phyloP scores from a whole-genome alignment of 108 stramenopile genomes.

The Cyclotella baltica region DNA sequence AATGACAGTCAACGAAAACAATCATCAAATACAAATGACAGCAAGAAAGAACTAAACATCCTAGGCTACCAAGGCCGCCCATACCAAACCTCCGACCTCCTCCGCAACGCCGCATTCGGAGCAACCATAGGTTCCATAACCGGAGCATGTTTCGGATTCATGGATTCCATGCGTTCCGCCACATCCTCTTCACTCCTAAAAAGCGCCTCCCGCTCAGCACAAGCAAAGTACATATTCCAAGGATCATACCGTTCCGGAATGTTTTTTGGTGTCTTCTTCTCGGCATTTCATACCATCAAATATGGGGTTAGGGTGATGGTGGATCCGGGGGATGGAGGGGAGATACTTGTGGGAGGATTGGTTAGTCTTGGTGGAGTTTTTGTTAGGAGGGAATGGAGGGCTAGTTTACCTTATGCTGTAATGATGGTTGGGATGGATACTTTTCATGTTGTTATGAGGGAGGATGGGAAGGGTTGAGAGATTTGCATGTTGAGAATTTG shows the following conservation, averaged over 20 bases:
- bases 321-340: slow-evolving; percentile 75
- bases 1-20: slow-evolving; percentile 4
- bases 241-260: slow-evolving; percentile 70
- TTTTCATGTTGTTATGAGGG: slow-evolving; percentile 73
- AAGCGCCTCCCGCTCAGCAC: slow-evolving; percentile 76
- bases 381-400: slow-evolving; percentile 68
- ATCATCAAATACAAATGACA: slow-evolving; percentile 16
- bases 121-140: slow-evolving; percentile 83
- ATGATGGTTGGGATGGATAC: slow-evolving; percentile 88
- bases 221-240: slow-evolving; percentile 76
- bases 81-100: slow-evolving; percentile 67
- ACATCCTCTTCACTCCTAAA: slow-evolving; percentile 64
- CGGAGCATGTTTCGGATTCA: slow-evolving; percentile 88
- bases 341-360: slow-evolving; percentile 66
- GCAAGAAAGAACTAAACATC: slow-evolving; percentile 25
- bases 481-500: too few relatives aligned
- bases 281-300: slow-evolving; percentile 70
- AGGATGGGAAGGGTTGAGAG: slow-evolving; percentile 32
- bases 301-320: slow-evolving; percentile 69
- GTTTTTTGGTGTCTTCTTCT: slow-evolving; percentile 78
- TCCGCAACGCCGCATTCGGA: slow-evolving; percentile 78
- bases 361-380: slow-evolving; percentile 68
- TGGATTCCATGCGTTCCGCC: slow-evolving; percentile 84
- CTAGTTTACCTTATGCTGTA: slow-evolving; percentile 79
- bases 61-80: slow-evolving; percentile 48